phyloP scores from a whole-genome alignment of 306 rosid genomes.

The Fagus crenata region DNA sequence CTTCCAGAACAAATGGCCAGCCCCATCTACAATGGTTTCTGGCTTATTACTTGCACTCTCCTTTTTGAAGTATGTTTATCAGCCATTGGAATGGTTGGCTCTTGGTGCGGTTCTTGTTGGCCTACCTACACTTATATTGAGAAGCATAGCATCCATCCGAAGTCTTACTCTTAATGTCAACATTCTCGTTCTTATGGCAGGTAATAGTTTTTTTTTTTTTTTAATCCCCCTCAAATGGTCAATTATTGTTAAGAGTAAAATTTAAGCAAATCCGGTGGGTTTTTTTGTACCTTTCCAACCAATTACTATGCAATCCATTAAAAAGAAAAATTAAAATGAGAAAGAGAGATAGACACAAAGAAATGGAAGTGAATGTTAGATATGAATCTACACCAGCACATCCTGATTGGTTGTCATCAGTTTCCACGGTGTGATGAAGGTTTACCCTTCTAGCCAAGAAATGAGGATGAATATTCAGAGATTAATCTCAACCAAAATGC shows the following conservation, averaged over 20 bases:
- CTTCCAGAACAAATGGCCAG: conserved; percentile 71
- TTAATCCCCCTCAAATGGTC: neutral
- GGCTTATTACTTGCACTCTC: conserved; percentile 68
- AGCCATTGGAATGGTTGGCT: conserved; percentile 63
- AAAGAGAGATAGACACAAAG: neutral
- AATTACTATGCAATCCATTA: neutral
- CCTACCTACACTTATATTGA: conserved; percentile 44
- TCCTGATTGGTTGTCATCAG: neutral
- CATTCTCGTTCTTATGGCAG: conserved; percentile 73
- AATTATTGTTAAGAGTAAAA: neutral
- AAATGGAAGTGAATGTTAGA: neutral
- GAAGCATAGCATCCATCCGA: conserved; percentile 52
- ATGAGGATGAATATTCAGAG: neutral
- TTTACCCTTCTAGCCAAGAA: no score
- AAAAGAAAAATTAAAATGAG: neutral
- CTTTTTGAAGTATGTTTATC: conserved; percentile 52
- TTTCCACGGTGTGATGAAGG: no score
- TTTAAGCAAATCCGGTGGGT: neutral
- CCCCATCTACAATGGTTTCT: conserved; percentile 54
- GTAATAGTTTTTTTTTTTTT: conserved; percentile 28
- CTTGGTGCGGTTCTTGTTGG: conserved; percentile 73
- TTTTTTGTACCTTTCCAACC: no score
- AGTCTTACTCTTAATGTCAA: conserved; percentile 66
- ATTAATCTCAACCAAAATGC: neutral
- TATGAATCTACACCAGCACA: neutral